phyloP scores from a whole-genome alignment of 176 grass and related monocot species.

The Cenchrus purpureus region DNA sequence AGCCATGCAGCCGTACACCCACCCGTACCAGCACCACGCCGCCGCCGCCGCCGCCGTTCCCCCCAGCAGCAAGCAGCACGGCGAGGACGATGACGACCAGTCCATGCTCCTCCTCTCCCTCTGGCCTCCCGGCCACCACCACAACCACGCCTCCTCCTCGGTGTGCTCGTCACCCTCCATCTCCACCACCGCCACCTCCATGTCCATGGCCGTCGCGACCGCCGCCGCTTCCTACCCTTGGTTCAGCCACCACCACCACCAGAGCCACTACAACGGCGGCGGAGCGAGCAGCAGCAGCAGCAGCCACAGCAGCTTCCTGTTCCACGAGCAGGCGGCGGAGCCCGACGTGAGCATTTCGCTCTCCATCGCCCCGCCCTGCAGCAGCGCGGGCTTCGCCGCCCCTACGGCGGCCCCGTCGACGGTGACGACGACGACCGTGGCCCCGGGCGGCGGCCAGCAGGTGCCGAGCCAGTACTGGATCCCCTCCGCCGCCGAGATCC shows the following conservation, averaged over 20 bases:
- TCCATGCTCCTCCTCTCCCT: constrained; percentile 89
- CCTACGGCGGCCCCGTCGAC: background rate
- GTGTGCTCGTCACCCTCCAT: constrained; percentile 30
- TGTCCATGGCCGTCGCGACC: background rate
- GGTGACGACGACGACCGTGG: background rate
- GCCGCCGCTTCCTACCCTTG: constrained; percentile 42
- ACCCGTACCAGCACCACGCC: constrained; percentile 34
- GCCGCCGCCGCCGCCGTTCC: constrained; percentile 1
- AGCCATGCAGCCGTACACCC: constrained; percentile 53
- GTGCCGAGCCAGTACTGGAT: constrained; percentile 81
- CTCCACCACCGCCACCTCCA: background rate
- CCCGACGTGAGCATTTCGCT: constrained; percentile 57
- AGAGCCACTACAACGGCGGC: constrained; percentile 22
- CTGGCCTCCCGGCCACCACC: constrained; percentile 69
- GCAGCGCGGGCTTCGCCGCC: background rate
- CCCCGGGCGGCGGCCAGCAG: background rate
- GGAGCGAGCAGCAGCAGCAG: background rate
- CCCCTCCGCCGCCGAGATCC: constrained; percentile 88
- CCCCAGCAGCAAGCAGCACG: constrained; percentile 29
- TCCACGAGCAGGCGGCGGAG: constrained; percentile 42
- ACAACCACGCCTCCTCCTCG: constrained; percentile 14
- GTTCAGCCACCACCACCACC: constrained; percentile 1
- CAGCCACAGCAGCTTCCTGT: constrained; percentile 21
- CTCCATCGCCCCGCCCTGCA: constrained; percentile 61
- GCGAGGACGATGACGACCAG: constrained; percentile 56